Base-by-base conservation (phyloP, 306 rosid species). In the Phaseolus lunatus region DNA sequence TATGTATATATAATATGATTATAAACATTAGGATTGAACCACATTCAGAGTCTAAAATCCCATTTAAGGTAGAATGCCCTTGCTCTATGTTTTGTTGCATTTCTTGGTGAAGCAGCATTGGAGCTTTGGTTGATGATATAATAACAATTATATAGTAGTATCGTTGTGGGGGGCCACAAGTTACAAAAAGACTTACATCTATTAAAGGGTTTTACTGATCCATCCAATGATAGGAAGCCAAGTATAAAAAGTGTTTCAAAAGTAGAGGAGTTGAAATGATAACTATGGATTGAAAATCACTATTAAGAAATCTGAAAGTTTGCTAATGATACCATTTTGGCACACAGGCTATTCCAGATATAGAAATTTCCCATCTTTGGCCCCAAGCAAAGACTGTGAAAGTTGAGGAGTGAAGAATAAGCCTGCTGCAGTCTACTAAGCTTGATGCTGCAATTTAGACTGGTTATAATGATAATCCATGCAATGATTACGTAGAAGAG, bases 151-250 rank as follows among this genome's bases (percentile, higher is more conserved):
- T 68, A 63, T 10, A 62, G 73, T 83, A 33, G 39, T 9, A 39
- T 87, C 79, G 67, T 9, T 62, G 61, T 45, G 39, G 67, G 87
- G 87, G 88, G 69, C 89, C 80, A 83, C 90, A 86, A 80, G 64
- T 83, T 84, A 78, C 83, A 81, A 82, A 70, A 82, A 79, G 74
- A 14, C 11, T 26, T 1, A 3, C 39, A 58, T 58, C 19, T 58
- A 27, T 27, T 27, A 58, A 58, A 26, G 66, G 19, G 20, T 58
- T 26, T 58, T 26, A 58, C 66, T 58, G 27, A 58, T 58, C 66
- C 66, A 27, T 26, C 66, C 66, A 58, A 58, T 58, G 39, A 27
- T 58, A 58, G 19, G 66, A 58, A 58, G 66, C 11, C 66, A 58
- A 14, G 39, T 58, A n/a, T 33, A 14, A 58, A 58, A 58, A 58